These are phyloP conservation scores for Ceratocystis albifundus DNA, from an alignment of 2,329 filamentous ascomycete species.

Conservation along the genomic window DNA sequence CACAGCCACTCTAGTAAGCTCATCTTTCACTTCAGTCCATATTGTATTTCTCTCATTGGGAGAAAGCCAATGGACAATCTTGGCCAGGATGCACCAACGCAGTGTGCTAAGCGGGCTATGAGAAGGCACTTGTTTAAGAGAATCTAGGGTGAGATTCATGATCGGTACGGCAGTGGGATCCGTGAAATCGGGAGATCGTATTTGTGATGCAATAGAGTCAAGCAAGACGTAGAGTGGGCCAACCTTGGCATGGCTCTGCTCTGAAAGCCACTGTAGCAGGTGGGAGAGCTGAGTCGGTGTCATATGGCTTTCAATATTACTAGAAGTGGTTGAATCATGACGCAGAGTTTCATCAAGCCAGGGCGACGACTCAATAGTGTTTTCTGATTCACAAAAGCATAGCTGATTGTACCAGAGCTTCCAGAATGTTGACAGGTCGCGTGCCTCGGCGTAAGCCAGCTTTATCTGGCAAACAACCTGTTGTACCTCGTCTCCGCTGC, in stretches of 20 bases:
- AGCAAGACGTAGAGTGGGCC: conserved; percentile 35
- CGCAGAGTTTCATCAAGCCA: conserved; percentile 28
- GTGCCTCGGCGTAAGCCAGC: conserved; percentile 35
- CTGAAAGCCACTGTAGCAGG: conserved; percentile 35
- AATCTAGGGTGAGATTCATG: conserved; percentile 30
- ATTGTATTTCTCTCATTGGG: conserved; percentile 28
- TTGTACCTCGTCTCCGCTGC: conserved; percentile 26
- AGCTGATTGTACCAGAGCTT: conserved; percentile 38
- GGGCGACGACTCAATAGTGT: conserved; percentile 28
- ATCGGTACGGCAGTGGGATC: conserved; percentile 35
- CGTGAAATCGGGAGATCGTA: conserved; percentile 34
- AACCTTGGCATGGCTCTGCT: conserved; percentile 28
- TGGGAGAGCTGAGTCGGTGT: conserved; percentile 36
- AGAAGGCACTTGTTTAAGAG: conserved; percentile 27
- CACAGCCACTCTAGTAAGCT: conserved; percentile 30
- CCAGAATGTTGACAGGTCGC: conserved; percentile 38
- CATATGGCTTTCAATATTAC: conserved; percentile 34
- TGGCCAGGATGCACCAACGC: conserved; percentile 35
- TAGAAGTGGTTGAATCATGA: conserved; percentile 18
- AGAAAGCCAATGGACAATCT: conserved; percentile 31
- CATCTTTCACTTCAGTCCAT: conserved; percentile 30
- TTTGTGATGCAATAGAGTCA: conserved; percentile 34
- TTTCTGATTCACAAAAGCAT: conserved; percentile 29
- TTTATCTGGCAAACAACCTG: conserved; percentile 30
- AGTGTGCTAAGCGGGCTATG: conserved; percentile 30